These are phyloP conservation scores for Myxozyma sirexii DNA, from an alignment of 805 yeast species.

Conservation along the genomic window DNA sequence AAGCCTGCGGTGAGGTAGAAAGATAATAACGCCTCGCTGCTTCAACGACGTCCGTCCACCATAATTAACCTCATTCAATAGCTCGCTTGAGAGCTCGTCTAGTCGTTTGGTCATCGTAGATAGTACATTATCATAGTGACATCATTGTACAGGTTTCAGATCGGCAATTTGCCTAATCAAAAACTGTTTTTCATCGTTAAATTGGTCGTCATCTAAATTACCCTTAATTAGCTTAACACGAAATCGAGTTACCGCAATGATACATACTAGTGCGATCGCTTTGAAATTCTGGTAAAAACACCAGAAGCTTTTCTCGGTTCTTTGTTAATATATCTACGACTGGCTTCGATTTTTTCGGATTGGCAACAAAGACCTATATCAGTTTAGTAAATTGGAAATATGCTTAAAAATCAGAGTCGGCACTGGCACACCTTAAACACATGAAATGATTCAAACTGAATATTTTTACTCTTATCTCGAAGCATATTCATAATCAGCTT, in stretches of 20 bases:
- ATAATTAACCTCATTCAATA: too few species aligned
- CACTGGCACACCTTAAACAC: conserved; percentile 67
- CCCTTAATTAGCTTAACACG: not conserved
- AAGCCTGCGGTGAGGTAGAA: too few species aligned
- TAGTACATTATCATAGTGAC: not conserved
- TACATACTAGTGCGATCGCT: conserved; percentile 50
- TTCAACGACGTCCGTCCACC: too few species aligned
- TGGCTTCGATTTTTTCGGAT: conserved; percentile 83
- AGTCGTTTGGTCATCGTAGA: not conserved
- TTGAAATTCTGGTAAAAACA: conserved; percentile 67
- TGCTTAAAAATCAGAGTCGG: too few species aligned
- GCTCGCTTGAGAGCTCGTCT: too few species aligned
- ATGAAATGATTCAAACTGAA: conserved; percentile 89
- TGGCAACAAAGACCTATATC: conserved; percentile 73
- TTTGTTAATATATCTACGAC: conserved; percentile 80
- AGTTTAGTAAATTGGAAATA: not conserved
- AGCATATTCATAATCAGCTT: conserved; percentile 83
- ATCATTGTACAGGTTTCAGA: conserved; percentile 17
- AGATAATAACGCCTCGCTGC: too few species aligned
- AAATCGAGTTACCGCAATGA: not conserved
- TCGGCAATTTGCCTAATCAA: conserved; percentile 70
- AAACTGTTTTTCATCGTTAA: conserved; percentile 79
- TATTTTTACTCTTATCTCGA: conserved; percentile 84
- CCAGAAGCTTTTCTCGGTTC: conserved; percentile 75
- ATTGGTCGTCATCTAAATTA: conserved; percentile 51